These are phyloP conservation scores for Caryopteris hybrid DNA, from an alignment of 305 asterid genomes.

Conservation along the genomic window DNA sequence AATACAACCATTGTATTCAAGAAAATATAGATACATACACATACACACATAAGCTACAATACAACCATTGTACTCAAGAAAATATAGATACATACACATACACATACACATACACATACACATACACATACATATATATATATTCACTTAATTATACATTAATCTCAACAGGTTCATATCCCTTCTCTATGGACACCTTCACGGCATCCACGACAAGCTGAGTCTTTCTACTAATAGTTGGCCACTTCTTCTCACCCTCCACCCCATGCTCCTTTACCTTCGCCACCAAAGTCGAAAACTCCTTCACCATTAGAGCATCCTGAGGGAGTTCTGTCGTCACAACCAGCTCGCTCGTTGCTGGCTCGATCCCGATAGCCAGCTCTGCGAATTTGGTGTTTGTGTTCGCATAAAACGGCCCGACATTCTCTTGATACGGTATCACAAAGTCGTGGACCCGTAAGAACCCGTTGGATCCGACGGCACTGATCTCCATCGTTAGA, in stretches of 20 bases:
- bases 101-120: no score
- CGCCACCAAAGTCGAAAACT: constrained; percentile 46
- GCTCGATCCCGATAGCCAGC: constrained; percentile 27
- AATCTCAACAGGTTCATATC: constrained; percentile 35
- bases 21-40: no score
- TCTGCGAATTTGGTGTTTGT: constrained; percentile 29
- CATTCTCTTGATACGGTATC: constrained; percentile 44
- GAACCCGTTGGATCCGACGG: constrained; percentile 50
- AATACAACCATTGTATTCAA: no score
- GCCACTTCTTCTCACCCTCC: constrained; percentile 51
- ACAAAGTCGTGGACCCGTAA: constrained; percentile 53
- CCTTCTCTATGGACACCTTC: constrained; percentile 55
- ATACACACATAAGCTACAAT: no score
- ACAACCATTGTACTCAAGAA: no score
- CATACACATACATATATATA: no score
- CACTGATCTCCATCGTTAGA: constrained; percentile 45
- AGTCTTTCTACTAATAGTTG: constrained; percentile 54
- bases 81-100: no score
- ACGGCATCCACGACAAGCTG: constrained; percentile 65
- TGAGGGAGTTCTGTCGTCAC: constrained; percentile 57
- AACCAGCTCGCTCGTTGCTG: constrained; percentile 34
- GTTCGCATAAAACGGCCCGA: constrained; percentile 31
- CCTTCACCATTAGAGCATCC: constrained; percentile 65
- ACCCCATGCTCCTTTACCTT: constrained; percentile 27
- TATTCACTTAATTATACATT: no score